Evolutionary conservation across 1,284 basidiomycete species (phyloP), one percentile per base, ranked within the genome.

Genomic region (Cutaneotrichosporon sp.): DNA sequence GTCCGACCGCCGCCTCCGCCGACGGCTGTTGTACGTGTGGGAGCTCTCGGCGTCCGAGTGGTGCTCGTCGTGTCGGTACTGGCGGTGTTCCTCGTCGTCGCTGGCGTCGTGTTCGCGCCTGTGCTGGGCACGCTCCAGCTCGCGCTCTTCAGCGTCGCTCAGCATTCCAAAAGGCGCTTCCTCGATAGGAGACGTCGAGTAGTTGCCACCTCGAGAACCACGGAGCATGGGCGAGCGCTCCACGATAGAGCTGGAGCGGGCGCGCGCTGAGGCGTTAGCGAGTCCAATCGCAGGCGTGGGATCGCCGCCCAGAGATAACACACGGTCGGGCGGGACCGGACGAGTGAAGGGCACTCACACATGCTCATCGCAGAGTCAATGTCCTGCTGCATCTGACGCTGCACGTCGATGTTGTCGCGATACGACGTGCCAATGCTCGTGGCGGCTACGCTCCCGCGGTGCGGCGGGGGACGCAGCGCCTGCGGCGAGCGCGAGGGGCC

Each of bases 121-220:
- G 25, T 51, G 55, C 29, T 75, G 61, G 1, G 78, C 78, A 22
- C 77, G 72, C 38, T 76, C 66, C 70, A 80, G 73, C 58, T 78
- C 77, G 4, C 73, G 75, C 61, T 81, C 80, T 66, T 80, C 79
- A 3, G 73, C 65, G 25, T 78, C 75, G 10, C 75, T 77, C 11
- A 81, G 68, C 74, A 77, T 77, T 1, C 78, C 75, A 58, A 81
- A 81, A 8, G 73, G 68, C 10, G 68, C 55, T 57, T 79, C 79
- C 24, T 79, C 75, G 46, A 79, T 78, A 9, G 75, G 75, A 2
- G 72, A 75, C 10, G 70, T 68, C 11, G 73, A 70, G 60, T 69
- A 73, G 13, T 27, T 25, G 13, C 68, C 49, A 54, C 69, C 65
- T 24, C 64, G 66, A 16, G 66, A 57, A 25, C 70, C 65, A 27